phyloP scores from a whole-genome alignment of 495 filamentous ascomycete species.

The Daldinia decipiens region DNA sequence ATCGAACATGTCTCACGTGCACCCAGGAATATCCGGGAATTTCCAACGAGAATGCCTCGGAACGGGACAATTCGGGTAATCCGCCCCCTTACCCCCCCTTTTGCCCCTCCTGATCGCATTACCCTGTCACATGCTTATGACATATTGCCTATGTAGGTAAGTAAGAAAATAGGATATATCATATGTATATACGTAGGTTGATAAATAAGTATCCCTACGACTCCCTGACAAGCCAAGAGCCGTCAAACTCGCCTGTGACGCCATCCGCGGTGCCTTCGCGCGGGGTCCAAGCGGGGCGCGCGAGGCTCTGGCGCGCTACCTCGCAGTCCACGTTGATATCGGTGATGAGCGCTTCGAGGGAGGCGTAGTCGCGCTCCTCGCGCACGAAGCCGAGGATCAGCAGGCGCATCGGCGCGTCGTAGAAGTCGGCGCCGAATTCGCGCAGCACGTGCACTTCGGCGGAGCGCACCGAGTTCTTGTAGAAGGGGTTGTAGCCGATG shows the following conservation, averaged over 20 bases:
- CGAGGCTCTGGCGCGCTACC: constrained; percentile 79
- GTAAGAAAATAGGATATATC: constrained; percentile 1
- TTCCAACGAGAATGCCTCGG: constrained; percentile 24
- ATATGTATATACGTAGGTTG: not conserved
- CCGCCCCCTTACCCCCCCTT: constrained; percentile 1
- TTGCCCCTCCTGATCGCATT: constrained; percentile 25
- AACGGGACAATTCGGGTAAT: constrained; percentile 34
- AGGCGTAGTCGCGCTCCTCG: constrained; percentile 87
- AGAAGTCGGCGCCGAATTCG: constrained; percentile 80
- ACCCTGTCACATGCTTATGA: constrained; percentile 13
- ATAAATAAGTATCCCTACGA: not conserved
- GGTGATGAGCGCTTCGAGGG: constrained; percentile 80
- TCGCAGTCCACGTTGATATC: constrained; percentile 91
- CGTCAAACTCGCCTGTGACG: constrained; percentile 48
- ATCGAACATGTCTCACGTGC: constrained; percentile 23
- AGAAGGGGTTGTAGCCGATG: constrained; percentile 96
- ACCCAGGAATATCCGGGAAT: constrained; percentile 11
- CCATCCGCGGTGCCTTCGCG: constrained; percentile 51
- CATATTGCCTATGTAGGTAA: constrained; percentile 1
- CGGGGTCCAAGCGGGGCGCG: constrained; percentile 70
- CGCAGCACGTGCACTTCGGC: constrained; percentile 95
- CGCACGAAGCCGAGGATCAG: constrained; percentile 87
- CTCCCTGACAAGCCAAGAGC: constrained; percentile 53
- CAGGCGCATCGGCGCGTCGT: constrained; percentile 79
- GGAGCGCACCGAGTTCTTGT: constrained; percentile 82